Evolutionary conservation across 495 filamentous ascomycete species (phyloP), one percentile per base, ranked within the genome.

Genomic region (Diplogelasinospora grovesii): DNA sequence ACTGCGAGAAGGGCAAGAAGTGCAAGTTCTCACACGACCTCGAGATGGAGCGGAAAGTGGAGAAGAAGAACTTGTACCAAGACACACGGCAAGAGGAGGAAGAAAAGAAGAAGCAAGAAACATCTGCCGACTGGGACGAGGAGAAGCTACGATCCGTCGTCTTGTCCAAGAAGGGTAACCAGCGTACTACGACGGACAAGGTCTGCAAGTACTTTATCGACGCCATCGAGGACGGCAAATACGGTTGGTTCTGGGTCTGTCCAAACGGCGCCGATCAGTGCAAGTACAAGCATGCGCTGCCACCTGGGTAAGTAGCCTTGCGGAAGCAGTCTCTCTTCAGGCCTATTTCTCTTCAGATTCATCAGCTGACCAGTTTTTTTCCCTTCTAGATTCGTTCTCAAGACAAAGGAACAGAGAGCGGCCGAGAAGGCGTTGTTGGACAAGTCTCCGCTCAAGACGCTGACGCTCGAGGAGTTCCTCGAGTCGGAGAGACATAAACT

Each of bases 171-270:
- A 93, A 97, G 57, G 92, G 92, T 10, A 99, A 99, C 69, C 92
- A 92, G 39, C 77, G 82, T 53, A 95, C 90, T 28, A 88, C 87
- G 6, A 99, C 92, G 44, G 92, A 99, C 54, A 99, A 95, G 64
- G 89, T 97, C 42, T 99, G 92, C 83, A 99, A 97, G 66, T 94
- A 70, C 71, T 99, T 99, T 65, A 92, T 96, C 63, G 87, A 93
- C 43, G 92, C 92, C 3, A 89, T 99, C 38, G 92, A 99, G 67
- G 92, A 97, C 50, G 82, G 84, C 50, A 97, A 96, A 68, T 99
- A 99, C 53, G 92, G 92, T 48, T 99, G 92, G 92, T 95, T 97
- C 66, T 99, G 92, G 92, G 70, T 74, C 24, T 99, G 92, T 78
- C 92, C 92, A 34, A 97, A 97, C 62, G 89, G 86, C 44, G 93